Conservation (phyloP, 1,139 yeast species). For the Casaregolazyma lundiana region DNA sequence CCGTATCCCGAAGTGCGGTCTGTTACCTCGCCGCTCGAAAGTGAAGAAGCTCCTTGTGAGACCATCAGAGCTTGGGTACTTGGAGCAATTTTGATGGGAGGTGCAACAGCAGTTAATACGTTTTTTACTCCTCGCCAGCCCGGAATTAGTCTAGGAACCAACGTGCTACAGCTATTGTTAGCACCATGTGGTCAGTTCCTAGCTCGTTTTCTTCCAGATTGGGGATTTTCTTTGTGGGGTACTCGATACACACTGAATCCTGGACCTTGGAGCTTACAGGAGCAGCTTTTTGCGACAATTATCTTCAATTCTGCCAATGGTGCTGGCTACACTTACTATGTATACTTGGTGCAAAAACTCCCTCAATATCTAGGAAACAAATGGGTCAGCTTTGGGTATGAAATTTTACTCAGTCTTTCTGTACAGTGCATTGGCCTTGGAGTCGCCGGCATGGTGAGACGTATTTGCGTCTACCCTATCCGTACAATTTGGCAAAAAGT, state of each 20-base stretch:
- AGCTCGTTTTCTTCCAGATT: constrained; percentile 42
- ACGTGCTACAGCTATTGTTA: constrained; percentile 54
- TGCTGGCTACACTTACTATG: constrained; percentile 9
- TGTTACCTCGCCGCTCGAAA: constrained; percentile 38
- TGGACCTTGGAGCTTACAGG: constrained; percentile 65
- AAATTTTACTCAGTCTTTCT: constrained; percentile 45
- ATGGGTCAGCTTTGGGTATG: constrained; percentile 49
- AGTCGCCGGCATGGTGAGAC: constrained; percentile 56
- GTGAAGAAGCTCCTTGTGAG: constrained; percentile 44
- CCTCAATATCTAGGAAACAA: constrained; percentile 37
- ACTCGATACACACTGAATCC: constrained; percentile 45
- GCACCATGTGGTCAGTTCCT: constrained; percentile 49
- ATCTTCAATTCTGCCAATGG: constrained; percentile 29
- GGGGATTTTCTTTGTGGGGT: constrained; percentile 42
- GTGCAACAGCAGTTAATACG: constrained; percentile 55
- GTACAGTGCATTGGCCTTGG: constrained; percentile 60
- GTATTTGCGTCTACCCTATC: constrained; percentile 54
- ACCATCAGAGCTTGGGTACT: constrained; percentile 53
- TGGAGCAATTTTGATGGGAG: constrained; percentile 51
- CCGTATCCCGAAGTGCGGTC: constrained; percentile 56
- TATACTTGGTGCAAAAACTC: constrained; percentile 7
- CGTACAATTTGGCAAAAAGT: constrained; percentile 54
- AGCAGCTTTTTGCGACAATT: constrained; percentile 59
- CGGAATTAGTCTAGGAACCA: constrained; percentile 40
- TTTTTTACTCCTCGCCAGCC: constrained; percentile 57